Evolutionary conservation across 1,284 basidiomycete species (phyloP), one percentile per base, ranked within the genome.

Genomic region (Stygiomarasmius scandens): DNA sequence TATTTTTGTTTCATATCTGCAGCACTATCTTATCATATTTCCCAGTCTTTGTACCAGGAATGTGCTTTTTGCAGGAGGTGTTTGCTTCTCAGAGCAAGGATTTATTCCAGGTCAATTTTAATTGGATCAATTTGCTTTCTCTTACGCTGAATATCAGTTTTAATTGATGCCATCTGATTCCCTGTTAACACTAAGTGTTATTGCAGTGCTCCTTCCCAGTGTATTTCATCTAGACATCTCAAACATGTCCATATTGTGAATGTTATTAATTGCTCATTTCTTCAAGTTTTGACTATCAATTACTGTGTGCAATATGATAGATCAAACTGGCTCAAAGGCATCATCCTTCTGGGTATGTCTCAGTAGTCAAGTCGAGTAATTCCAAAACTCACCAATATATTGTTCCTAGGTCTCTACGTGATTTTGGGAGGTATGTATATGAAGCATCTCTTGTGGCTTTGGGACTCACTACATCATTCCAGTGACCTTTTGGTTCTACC

Each of bases 161-260:
- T 72, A 82, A 91, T 86, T 58, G 85, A 91, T 0, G 80, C 83
- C 93, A 95, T 71, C 74, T 93, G 60, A 92, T 10, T 89, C 90
- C 12, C 75, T 95, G 29, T 71, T 96, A 59, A 90, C 87, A 20
- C 79, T 95, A 58, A 87, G 89, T 54, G 89, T 92, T 52, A 86
- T 91, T 65, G 92, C 89, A 12, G 85, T 95, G 49, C 79, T 95
- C 12, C 77, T 96, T 2, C 94, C 94, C 2, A 85, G 85, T 19
- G 89, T 88, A 1, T 88, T 84, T 63, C 73, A 81, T 52, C 71
- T 86, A 58, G 68, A 77, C 9, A 60, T 73, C 23, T 46, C 22
- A 23, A 44, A 68, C 64, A 64, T 72, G n/a, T n/a, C n/a, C n/a
- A n/a, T 58, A 62, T 71, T 10, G 68, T 65, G 45, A n/a, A n/a